These are phyloP conservation scores for Mycothermus thermophilus DNA, from an alignment of 495 filamentous ascomycete species.

Conservation along the genomic window DNA sequence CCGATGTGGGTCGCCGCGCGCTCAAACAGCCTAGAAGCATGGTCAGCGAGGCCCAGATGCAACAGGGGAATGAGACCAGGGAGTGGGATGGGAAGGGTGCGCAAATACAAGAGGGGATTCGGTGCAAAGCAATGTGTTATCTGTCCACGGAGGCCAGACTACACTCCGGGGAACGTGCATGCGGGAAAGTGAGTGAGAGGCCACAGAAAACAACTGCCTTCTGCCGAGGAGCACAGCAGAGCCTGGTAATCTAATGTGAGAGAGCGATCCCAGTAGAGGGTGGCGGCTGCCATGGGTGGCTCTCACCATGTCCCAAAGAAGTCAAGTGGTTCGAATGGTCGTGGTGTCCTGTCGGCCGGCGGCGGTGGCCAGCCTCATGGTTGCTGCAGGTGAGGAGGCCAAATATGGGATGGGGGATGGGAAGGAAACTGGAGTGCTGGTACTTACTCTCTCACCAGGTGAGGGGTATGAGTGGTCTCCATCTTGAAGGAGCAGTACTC, in stretches of 20 bases:
- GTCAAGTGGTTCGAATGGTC: constrained; percentile 7
- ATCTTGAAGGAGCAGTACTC: constrained; percentile 97
- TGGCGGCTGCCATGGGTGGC: constrained; percentile 34
- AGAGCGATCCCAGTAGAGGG: constrained; percentile 35
- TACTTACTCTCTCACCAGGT: constrained; percentile 99
- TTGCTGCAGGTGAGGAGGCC: constrained; percentile 28
- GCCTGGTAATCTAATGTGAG: constrained; percentile 46
- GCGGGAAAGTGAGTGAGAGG: constrained; percentile 27
- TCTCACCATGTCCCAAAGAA: constrained; percentile 37
- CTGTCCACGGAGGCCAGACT: constrained; percentile 36
- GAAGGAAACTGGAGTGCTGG: constrained; percentile 52
- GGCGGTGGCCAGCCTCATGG: constrained; percentile 14
- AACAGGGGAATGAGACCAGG: too few relatives aligned
- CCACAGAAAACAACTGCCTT: constrained; percentile 27
- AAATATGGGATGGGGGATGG: constrained; percentile 21
- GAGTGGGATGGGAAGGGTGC: constrained; percentile 33
- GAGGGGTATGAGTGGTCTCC: constrained; percentile 85
- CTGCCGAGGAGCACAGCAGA: constrained; percentile 33
- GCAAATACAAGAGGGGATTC: constrained; percentile 45
- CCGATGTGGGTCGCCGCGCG: constrained; percentile 75
- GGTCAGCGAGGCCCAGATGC: constrained; percentile 38
- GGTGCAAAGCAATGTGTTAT: constrained; percentile 35
- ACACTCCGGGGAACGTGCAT: constrained; percentile 28
- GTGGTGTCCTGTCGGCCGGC: constrained; percentile 15
- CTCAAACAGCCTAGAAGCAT: constrained; percentile 68